Base-by-base conservation (phyloP, 2,329 filamentous ascomycete species). In the Ascochyta pisi region DNA sequence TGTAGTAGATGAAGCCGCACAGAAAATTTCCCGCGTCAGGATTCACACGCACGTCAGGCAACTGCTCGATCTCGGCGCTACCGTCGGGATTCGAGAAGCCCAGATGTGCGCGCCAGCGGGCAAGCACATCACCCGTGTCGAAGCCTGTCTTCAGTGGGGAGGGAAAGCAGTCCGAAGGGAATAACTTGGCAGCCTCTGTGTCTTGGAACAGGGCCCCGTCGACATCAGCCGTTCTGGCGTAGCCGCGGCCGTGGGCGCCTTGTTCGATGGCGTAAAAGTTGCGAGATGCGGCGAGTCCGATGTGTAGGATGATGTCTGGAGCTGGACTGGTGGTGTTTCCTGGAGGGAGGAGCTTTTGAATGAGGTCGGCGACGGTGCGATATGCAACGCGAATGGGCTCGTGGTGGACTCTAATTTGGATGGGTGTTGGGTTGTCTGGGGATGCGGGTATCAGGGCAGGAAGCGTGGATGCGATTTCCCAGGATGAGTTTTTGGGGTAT, bases 1-100 rank as follows among this genome's bases (percentile, higher is more conserved):
- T 73, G 26, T 67, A 75, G 57, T 76, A 75, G 5, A 73, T 73
- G 47, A 76, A 75, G 0, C 72, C 73, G 15, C 73, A 76, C 51
- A 76, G 29, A 44, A 74, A 75, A 27, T 75, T 75, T 3, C 73
- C 72, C 1, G 73, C 69, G 50, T 76, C 71, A 3, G 60, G 60
- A 12, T 65, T 69, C 1, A 66, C 47, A 1, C 70, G 60, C 6
- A 75, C 68, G 57, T 74, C 71, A 0, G 69, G 58, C 6, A 23
- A 15, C 13, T 39, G 34, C 3, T 59, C 49, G 10, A 31, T 40
- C 6, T 7, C 31, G 3, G 40, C 33, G 13, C n/a, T 40, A 6
- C 48, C 49, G 22, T 58, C 40, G 0, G 47, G 33, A 13, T 43
- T 45, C 6, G 41, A 26, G 35, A 58, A 58, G 3, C 54, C 60